These are phyloP conservation scores for Neonectria magnoliae DNA, from an alignment of 2,329 filamentous ascomycete genomes.

Conservation along the genomic window DNA sequence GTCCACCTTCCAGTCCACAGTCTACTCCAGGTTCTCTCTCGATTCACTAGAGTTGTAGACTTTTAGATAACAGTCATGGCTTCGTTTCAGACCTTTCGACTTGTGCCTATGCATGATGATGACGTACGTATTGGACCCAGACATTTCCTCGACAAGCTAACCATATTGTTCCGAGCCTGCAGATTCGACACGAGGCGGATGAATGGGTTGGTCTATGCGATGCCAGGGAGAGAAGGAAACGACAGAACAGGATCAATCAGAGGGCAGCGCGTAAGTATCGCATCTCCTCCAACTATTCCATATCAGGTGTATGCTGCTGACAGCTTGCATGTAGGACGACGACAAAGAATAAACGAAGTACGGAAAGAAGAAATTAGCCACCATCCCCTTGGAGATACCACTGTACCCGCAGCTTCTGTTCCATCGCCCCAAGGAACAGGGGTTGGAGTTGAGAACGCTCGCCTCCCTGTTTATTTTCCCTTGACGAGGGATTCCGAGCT, in stretches of 20 bases:
- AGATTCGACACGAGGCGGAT: conserved; percentile 24
- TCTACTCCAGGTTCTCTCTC: not conserved
- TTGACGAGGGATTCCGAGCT: conserved; percentile 30
- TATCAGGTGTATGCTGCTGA: not conserved
- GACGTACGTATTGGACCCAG: not conserved
- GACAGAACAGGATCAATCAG: conserved; percentile 35
- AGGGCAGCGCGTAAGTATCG: conserved; percentile 29
- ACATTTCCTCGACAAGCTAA: not conserved
- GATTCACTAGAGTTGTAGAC: not conserved
- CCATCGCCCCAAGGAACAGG: not conserved
- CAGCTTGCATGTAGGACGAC: conserved; percentile 23
- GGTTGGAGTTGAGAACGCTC: not conserved
- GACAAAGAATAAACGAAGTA: conserved; percentile 23
- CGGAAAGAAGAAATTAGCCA: not conserved
- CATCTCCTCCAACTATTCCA: not conserved
- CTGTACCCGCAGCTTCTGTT: not conserved
- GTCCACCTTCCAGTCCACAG: not conserved
- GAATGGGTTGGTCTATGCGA: conserved; percentile 32
- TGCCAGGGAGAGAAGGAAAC: conserved; percentile 31
- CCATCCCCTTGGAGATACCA: not conserved
- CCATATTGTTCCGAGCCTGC: not conserved
- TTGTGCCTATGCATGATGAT: conserved; percentile 32
- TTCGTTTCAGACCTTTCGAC: conserved; percentile 33
- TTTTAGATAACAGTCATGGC: conserved; percentile 13
- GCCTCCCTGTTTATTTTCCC: conserved; percentile 26